Percentiles rank a stretch among this genome's conserved stretches.
phyloP scores from a whole-genome alignment of 1,139 yeast genomes.

The Wickerhamomyces sp. region DNA sequence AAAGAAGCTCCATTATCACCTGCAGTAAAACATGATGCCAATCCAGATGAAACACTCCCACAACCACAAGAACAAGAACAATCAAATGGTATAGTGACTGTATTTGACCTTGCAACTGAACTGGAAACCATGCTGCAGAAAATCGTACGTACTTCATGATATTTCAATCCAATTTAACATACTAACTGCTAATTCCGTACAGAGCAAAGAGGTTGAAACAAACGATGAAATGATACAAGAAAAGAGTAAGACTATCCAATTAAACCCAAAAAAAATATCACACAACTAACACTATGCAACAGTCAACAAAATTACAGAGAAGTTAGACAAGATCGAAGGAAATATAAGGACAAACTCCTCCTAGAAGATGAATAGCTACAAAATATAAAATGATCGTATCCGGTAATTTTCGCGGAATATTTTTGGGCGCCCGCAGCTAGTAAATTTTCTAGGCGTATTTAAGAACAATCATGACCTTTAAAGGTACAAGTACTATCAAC shows the following conservation, averaged over 20 bases:
- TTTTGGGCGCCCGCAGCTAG: too few species aligned
- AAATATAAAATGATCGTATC: too few species aligned
- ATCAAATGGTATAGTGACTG: slow-evolving; percentile 30
- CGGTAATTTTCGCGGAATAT: too few species aligned
- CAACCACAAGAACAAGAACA: background rate
- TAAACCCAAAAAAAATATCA: background rate
- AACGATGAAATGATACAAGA: slow-evolving; percentile 8
- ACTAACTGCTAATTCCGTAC: slow-evolving; percentile 1
- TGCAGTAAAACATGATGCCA: slow-evolving; percentile 5
- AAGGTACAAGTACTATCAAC: too few species aligned
- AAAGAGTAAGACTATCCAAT: slow-evolving; percentile 7
- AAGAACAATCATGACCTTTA: too few species aligned
- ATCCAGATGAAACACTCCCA: background rate
- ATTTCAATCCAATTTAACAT: background rate
- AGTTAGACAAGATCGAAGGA: slow-evolving; percentile 20
- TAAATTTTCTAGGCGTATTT: too few species aligned
- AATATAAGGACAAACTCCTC: slow-evolving; percentile 5
- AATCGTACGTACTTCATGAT: slow-evolving; percentile 22
- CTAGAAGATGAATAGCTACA: background rate
- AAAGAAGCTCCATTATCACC: slow-evolving; percentile 8
- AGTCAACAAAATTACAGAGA: slow-evolving; percentile 20
- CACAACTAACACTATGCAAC: background rate
- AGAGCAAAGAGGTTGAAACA: slow-evolving; percentile 12
- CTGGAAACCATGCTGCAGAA: slow-evolving; percentile 39
- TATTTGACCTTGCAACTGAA: slow-evolving; percentile 48